These are phyloP conservation scores for Scortechinia acanthostroma DNA, from an alignment of 2,329 filamentous ascomycete genomes.

Conservation along the genomic window DNA sequence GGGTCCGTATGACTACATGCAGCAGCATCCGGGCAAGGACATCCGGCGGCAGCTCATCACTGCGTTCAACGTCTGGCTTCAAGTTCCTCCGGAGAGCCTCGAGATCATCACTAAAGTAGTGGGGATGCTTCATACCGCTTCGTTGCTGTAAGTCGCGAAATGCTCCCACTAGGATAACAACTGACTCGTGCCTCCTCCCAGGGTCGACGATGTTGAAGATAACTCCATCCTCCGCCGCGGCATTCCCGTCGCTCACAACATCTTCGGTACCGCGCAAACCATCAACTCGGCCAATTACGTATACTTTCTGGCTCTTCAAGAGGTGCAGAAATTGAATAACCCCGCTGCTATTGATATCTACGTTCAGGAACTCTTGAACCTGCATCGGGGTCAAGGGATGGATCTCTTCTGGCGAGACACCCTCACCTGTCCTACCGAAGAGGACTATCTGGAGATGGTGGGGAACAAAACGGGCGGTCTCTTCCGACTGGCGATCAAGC, in stretches of 20 bases:
- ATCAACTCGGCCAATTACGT: conserved; percentile 41
- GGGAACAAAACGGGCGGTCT: conserved; percentile 37
- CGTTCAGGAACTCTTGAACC: conserved; percentile 31
- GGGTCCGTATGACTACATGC: conserved; percentile 33
- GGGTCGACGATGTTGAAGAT: conserved; percentile 39
- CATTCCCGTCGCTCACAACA: conserved; percentile 34
- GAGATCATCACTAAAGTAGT: conserved; percentile 30
- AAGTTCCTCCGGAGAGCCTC: conserved; percentile 27
- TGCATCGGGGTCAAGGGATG: conserved; percentile 35
- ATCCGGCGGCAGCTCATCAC: conserved; percentile 30
- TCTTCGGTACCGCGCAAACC: conserved; percentile 38
- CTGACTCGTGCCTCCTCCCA: conserved; percentile 9
- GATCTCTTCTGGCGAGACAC: conserved; percentile 38
- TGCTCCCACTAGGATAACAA: neutral
- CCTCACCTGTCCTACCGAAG: conserved; percentile 31
- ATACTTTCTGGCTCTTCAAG: conserved; percentile 32
- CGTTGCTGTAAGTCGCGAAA: conserved; percentile 53
- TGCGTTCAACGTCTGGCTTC: conserved; percentile 31
- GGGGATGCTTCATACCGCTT: conserved; percentile 33
- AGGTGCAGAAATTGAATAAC: conserved; percentile 27
- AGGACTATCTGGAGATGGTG: conserved; percentile 38
- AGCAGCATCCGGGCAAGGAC: conserved; percentile 31
- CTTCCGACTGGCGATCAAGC: conserved; percentile 30
- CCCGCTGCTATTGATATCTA: conserved; percentile 30
- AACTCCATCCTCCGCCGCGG: conserved; percentile 35